Evolutionary conservation across 1,284 basidiomycete genomes (phyloP).

Genomic region (Fomitiporia mediterranea): DNA sequence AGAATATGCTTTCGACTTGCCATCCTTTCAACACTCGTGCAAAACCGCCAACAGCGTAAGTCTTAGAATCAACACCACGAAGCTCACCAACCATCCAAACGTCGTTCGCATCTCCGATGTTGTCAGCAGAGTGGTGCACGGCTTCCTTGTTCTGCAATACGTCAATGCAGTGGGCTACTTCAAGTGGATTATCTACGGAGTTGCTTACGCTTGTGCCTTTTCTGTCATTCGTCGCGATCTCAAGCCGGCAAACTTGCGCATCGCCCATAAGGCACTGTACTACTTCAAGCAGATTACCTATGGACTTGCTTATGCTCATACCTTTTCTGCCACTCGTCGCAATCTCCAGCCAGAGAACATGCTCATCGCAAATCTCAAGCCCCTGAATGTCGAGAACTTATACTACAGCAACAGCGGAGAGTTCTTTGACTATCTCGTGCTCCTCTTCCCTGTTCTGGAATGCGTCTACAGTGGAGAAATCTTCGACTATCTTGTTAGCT

Average conservation of each 20-base stretch:
- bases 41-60: constrained; percentile 87
- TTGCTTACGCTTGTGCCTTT: constrained; percentile 97
- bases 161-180: constrained; percentile 94
- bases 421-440: too few species aligned
- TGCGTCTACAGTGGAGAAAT: too few species aligned
- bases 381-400: constrained; percentile 87
- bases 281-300: too few species aligned
- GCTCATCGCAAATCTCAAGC: constrained; percentile 76
- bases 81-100: constrained; percentile 96
- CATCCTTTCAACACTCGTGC: constrained; percentile 69
- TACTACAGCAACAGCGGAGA: too few species aligned
- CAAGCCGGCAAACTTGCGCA: constrained; percentile 96
- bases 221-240: constrained; percentile 99
- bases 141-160: constrained; percentile 96
- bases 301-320: constrained; percentile 98
- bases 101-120: constrained; percentile 94
- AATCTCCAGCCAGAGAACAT: constrained; percentile 99
- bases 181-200: constrained; percentile 94
- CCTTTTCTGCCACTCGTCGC: constrained; percentile 98
- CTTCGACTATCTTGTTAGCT: too few species aligned
- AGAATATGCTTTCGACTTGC: constrained; percentile 75
- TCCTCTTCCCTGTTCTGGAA: too few species aligned
- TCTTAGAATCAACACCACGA: constrained; percentile 99
- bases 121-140: constrained; percentile 89
- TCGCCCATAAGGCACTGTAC: too few species aligned